Evolutionary conservation across 2,329 filamentous ascomycete species (phyloP), one percentile per base, ranked within the genome.

Genomic region (Periconia sp.): DNA sequence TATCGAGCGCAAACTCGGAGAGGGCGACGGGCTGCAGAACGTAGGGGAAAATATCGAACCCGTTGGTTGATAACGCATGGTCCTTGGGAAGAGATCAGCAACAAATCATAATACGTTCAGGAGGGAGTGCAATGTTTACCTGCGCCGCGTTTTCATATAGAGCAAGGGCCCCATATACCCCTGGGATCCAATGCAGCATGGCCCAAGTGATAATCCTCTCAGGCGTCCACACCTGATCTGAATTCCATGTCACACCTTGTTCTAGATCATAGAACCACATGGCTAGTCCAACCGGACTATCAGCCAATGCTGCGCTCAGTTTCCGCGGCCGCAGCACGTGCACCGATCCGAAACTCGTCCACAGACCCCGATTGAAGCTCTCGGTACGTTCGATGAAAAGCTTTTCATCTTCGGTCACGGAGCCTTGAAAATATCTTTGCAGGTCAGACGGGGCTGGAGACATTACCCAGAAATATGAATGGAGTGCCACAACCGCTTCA

Each of bases 191-290:
- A 18, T 44, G 41, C 41, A 44, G 6, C 41, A 44, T 44, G 19
- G 41, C 19, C 41, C 41, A 44, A 44, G 41, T 44, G 19, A 44
- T 44, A 18, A 44, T 23, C 15, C n/a, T 44, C 41, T 44, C n/a
- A 18, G 41, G 41, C 41, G 41, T 44, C 41, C 41, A 44, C 41
- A 44, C 41, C 41, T 44, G n/a, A 23, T 44, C 41, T 44, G 41
- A 6, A 11, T 44, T 44, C 41, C 19, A 18, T 11, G 41, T 44
- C 41, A 44, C 41, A 5, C 19, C n/a, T 23, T 5, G 3, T 23
- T 44, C 41, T 23, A 44, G 19, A 23, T 44, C 41, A 44, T 44
- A 44, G 11, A 44, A 3, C 41, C 41, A 44, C 41, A 44, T 44
- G 19, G 41, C 41, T 18, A 44, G 41, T 44, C 41, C 41, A 18